Percentiles rank a stretch among this genome's conserved stretches.
Conservation (phyloP, 129 eudicot species). For the Logfia minima region DNA sequence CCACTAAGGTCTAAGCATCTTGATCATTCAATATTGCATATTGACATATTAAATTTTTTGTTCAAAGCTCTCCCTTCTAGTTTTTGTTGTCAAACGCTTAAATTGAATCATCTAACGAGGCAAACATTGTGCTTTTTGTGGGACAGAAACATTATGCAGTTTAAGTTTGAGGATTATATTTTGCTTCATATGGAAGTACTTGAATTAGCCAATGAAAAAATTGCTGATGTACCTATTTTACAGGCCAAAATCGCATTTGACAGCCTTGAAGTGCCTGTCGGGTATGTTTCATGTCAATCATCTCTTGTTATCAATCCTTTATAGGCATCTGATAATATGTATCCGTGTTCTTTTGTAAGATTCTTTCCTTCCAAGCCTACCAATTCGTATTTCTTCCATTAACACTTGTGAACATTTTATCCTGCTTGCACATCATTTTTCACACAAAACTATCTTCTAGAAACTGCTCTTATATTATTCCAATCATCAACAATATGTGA, state of each 20-base stretch:
- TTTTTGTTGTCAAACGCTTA: neutral
- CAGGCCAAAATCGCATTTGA: conserved; percentile 83
- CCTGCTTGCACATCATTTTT: neutral
- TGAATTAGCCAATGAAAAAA: conserved; percentile 5
- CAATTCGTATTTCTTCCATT: neutral
- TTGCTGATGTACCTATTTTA: conserved; percentile 13
- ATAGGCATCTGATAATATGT: neutral
- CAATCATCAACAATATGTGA: neutral
- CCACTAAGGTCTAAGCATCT: neutral
- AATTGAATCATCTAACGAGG: neutral
- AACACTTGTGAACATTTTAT: neutral
- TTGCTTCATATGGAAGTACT: neutral
- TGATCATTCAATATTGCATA: conserved; percentile 5
- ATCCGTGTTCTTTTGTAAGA: neutral
- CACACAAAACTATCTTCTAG: neutral
- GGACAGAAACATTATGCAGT: neutral
- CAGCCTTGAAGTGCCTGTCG: conserved; percentile 93
- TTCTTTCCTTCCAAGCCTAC: neutral
- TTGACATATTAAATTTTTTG: neutral
- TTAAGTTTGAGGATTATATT: conserved; percentile 12
- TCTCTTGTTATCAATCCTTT: conserved; percentile 2
- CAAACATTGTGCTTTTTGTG: neutral
- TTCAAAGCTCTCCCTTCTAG: neutral
- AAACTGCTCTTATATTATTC: neutral
- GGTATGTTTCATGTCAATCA: conserved; percentile 41